These are phyloP conservation scores for Macrotyloma uniflorum DNA, from an alignment of 306 rosid species.

Conservation along the genomic window DNA sequence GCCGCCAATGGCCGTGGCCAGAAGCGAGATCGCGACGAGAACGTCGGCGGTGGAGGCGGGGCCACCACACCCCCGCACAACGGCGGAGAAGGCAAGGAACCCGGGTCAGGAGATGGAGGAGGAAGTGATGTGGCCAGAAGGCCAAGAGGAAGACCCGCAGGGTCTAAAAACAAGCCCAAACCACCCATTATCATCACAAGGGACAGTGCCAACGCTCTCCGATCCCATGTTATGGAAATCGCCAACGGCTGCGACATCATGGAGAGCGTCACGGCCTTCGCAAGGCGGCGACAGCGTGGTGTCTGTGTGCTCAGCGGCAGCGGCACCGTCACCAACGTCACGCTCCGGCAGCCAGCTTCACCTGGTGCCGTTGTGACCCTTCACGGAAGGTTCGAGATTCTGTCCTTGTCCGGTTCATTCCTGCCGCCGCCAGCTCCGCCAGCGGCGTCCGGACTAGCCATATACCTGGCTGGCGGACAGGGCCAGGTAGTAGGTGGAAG, in stretches of 20 bases:
- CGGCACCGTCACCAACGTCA: constrained; percentile 90
- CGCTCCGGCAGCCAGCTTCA: constrained; percentile 81
- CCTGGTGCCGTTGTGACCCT: constrained; percentile 83
- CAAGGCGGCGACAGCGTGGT: constrained; percentile 78
- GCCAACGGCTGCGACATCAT: constrained; percentile 81
- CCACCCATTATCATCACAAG: constrained; percentile 92
- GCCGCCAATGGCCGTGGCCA: constrained; percentile 56
- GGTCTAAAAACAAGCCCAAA: constrained; percentile 89
- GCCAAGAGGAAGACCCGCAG: constrained; percentile 87
- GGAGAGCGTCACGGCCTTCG: constrained; percentile 74
- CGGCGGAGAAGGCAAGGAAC: constrained; percentile 44
- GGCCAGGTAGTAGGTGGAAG: constrained; percentile 94
- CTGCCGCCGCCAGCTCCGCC: constrained; percentile 96
- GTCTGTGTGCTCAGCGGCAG: constrained; percentile 82
- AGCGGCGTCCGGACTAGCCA: constrained; percentile 71
- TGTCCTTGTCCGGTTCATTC: constrained; percentile 81
- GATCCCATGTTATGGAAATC: constrained; percentile 90
- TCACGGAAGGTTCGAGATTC: constrained; percentile 86
- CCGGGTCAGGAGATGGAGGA: constrained; percentile 36
- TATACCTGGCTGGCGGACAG: constrained; percentile 85
- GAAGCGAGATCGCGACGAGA: constrained; percentile 69
- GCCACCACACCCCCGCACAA: neutral
- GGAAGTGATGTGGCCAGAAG: constrained; percentile 55
- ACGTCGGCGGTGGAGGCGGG: neutral
- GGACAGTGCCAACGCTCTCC: constrained; percentile 88